phyloP scores from a whole-genome alignment of 1,284 basidiomycete genomes.

The Ustilago xerochloae region DNA sequence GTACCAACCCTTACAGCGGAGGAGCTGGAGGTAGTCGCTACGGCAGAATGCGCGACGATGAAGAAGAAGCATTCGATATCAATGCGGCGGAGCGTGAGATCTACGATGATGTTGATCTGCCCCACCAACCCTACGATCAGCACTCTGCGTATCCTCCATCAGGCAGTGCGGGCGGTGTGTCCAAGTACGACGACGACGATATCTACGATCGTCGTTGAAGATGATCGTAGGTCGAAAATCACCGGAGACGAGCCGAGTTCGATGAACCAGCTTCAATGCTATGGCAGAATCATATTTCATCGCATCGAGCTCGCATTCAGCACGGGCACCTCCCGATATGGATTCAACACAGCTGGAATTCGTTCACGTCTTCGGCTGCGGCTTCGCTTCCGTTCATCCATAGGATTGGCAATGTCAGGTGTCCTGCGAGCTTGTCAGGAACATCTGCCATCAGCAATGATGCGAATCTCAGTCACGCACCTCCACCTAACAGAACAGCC shows the following conservation, averaged over 20 bases:
- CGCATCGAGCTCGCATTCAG: too few species aligned
- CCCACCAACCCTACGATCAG: constrained; percentile 32
- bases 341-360: too few species aligned
- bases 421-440: too few species aligned
- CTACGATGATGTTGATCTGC: constrained; percentile 39
- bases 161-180: background rate
- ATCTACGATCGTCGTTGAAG: constrained; percentile 26
- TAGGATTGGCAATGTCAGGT: background rate
- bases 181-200: constrained; percentile 33
- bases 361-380: too few species aligned
- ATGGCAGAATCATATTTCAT: too few species aligned
- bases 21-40: constrained; percentile 26
- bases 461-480: constrained; percentile 26
- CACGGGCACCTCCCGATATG: too few species aligned
- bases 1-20: constrained; percentile 8
- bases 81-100: constrained; percentile 44
- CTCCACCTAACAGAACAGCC: constrained; percentile 30
- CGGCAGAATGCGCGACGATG: constrained; percentile 49
- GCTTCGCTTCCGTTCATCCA: too few species aligned
- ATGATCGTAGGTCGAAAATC: background rate
- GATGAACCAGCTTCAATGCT: background rate
- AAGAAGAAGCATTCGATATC: constrained; percentile 47
- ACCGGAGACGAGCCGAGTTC: background rate
- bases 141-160: constrained; percentile 36
- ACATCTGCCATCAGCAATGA: constrained; percentile 12